Conservation (phyloP, 176 grass and related monocot species). For the Juncus effusus region DNA sequence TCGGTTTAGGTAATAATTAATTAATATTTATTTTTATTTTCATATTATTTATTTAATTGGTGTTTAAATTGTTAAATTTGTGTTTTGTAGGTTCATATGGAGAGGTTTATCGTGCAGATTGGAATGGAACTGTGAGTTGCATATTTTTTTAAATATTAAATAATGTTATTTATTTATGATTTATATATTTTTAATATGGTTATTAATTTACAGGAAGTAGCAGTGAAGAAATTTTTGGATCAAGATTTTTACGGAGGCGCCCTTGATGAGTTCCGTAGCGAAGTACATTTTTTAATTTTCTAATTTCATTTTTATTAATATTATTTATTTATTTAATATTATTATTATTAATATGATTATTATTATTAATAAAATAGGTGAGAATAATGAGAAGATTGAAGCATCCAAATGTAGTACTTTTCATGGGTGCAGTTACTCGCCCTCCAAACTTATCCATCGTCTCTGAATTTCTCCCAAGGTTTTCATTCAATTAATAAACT, state of each 20-base stretch:
- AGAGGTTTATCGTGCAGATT: constrained; percentile 98
- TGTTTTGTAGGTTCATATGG: constrained; percentile 83
- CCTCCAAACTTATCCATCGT: constrained; percentile 95
- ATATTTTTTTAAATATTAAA: constrained; percentile 19
- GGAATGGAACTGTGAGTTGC: constrained; percentile 84
- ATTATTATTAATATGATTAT: constrained; percentile 31
- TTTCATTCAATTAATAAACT: background rate
- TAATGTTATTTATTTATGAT: constrained; percentile 7
- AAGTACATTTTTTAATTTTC: constrained; percentile 47
- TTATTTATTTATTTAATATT: constrained; percentile 23
- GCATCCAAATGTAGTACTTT: constrained; percentile 98
- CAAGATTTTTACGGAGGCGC: constrained; percentile 99
- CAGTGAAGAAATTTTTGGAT: constrained; percentile 99
- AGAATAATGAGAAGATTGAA: constrained; percentile 95
- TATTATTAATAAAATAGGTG: constrained; percentile 54
- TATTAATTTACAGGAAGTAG: constrained; percentile 83
- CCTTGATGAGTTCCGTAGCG: constrained; percentile 95
- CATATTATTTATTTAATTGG: too few species aligned
- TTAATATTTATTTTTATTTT: background rate
- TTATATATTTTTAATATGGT: constrained; percentile 17
- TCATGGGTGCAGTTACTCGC: constrained; percentile 98
- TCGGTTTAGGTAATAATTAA: constrained; percentile 86
- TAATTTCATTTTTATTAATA: constrained; percentile 13
- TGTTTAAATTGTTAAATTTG: constrained; percentile 25
- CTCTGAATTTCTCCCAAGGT: constrained; percentile 97